A percentile compares a stretch with the other conserved stretches of the same genome.
Conservation (phyloP, 768 basidiomycete genomes). For the Mycena capillaripes region DNA sequence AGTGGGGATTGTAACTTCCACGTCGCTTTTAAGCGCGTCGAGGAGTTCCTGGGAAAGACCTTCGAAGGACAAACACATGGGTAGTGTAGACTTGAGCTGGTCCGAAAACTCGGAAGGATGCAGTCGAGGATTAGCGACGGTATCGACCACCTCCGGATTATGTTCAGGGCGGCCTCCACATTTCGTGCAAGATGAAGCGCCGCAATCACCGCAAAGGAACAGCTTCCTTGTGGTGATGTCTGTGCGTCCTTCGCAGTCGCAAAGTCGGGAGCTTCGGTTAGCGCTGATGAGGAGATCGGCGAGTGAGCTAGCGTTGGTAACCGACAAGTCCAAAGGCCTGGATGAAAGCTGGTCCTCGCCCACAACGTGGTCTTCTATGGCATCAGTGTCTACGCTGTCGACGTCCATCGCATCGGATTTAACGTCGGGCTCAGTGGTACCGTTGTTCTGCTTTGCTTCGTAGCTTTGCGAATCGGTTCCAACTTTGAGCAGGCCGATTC, state of each 20-base stretch:
- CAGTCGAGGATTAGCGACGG: conserved; percentile 68
- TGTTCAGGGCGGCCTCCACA: conserved; percentile 95
- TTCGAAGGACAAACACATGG: conserved; percentile 84
- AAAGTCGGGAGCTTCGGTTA: conserved; percentile 80
- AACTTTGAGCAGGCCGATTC: conserved; percentile 73
- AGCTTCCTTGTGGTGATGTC: conserved; percentile 79
- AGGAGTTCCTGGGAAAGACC: conserved; percentile 66
- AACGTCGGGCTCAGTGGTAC: conserved; percentile 44
- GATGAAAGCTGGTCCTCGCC: conserved; percentile 79
- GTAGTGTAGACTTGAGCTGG: conserved; percentile 82
- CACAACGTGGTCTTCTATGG: conserved; percentile 66
- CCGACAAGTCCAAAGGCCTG: conserved; percentile 78
- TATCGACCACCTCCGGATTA: conserved; percentile 71
- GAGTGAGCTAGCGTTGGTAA: conserved; percentile 62
- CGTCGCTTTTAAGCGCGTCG: conserved; percentile 58
- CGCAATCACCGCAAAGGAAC: conserved; percentile 82
- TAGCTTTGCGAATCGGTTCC: conserved; percentile 79
- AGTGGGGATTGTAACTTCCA: conserved; percentile 59
- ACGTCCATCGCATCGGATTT: conserved; percentile 64
- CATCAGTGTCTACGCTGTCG: conserved; percentile 48
- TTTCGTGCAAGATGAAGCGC: conserved; percentile 82
- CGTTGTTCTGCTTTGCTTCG: conserved; percentile 69
- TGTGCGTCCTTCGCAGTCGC: conserved; percentile 91
- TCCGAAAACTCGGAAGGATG: conserved; percentile 82
- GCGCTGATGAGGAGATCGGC: conserved; percentile 74